A percentile compares a stretch with the other conserved stretches of the same genome.
phyloP scores from a whole-genome alignment of 2,329 filamentous ascomycete species.

The Xylaria sp. region DNA sequence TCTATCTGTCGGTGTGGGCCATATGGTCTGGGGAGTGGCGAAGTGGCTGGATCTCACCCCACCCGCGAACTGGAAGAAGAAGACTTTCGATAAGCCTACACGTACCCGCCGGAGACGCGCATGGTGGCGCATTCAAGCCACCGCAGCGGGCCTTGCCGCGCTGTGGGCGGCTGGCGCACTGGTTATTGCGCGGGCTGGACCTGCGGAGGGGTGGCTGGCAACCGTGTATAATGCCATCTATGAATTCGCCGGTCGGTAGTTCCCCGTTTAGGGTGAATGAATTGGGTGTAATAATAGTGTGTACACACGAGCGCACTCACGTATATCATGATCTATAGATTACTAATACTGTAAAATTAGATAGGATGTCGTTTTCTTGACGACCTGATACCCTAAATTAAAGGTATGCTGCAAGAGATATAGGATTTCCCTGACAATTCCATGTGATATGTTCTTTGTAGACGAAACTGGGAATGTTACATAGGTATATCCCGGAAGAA shows the following conservation, averaged over 20 bases:
- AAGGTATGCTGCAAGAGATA: not conserved
- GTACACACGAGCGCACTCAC: not conserved
- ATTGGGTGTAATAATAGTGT: not conserved
- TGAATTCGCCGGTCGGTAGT: slow-evolving; percentile 26
- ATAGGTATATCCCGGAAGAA: no score
- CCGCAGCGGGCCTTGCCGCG: slow-evolving; percentile 60
- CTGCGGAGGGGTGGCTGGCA: slow-evolving; percentile 77
- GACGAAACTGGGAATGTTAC: no score
- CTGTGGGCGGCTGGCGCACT: slow-evolving; percentile 85
- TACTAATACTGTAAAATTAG: not conserved
- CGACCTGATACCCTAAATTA: not conserved
- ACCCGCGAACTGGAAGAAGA: slow-evolving; percentile 55
- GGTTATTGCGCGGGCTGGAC: slow-evolving; percentile 74
- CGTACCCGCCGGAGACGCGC: slow-evolving; percentile 64
- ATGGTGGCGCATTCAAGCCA: slow-evolving; percentile 74
- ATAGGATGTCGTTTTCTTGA: not conserved
- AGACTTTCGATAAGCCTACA: slow-evolving; percentile 56
- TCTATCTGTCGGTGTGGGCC: slow-evolving; percentile 70
- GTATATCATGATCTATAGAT: not conserved
- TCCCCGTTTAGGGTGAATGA: not conserved
- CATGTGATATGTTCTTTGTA: not conserved
- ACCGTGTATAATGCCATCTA: slow-evolving; percentile 79
- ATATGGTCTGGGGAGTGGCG: slow-evolving; percentile 85
- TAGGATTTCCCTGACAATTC: not conserved
- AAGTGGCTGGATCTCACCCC: slow-evolving; percentile 76